phyloP scores from a whole-genome alignment of 192 early-diverging fungal genomes.

The Gonapodya sp. region DNA sequence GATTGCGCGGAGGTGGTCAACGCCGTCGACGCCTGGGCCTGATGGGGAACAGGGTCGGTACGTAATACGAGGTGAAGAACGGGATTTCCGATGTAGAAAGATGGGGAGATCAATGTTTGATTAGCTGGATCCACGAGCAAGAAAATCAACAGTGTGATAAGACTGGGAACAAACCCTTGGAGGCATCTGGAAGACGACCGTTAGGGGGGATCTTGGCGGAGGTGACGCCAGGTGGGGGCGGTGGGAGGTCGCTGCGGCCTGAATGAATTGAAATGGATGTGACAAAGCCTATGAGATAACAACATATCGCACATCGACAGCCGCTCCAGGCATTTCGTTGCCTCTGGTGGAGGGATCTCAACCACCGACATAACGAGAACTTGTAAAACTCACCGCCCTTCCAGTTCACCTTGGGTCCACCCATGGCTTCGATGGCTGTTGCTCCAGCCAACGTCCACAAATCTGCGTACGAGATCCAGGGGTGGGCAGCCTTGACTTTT shows the following conservation, averaged over 20 bases:
- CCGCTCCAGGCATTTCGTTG: too few species aligned
- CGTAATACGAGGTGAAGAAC: not conserved
- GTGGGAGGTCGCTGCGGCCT: conserved; percentile 40
- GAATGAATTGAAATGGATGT: not conserved
- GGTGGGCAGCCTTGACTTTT: conserved; percentile 50
- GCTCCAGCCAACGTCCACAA: conserved; percentile 66
- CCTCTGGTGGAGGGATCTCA: too few species aligned
- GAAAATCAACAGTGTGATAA: conserved; percentile 43
- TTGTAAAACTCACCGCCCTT: conserved; percentile 25
- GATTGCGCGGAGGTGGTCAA: not conserved
- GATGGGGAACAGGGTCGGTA: not conserved
- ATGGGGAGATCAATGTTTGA: conserved; percentile 18
- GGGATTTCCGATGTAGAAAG: too few species aligned
- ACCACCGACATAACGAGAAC: too few species aligned
- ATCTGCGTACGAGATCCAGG: conserved; percentile 60
- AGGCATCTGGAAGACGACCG: conserved; percentile 59
- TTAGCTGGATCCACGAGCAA: conserved; percentile 32
- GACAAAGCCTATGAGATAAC: conserved; percentile 15
- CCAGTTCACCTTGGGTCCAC: conserved; percentile 60
- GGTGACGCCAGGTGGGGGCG: conserved; percentile 24
- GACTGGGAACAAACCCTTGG: conserved; percentile 37
- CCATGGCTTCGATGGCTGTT: conserved; percentile 58
- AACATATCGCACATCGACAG: not conserved
- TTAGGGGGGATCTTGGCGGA: conserved; percentile 44
- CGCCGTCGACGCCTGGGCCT: conserved; percentile 3